Conservation (phyloP, 371 early-diverging fungal genomes). For the Actinomucor elegans region DNA sequence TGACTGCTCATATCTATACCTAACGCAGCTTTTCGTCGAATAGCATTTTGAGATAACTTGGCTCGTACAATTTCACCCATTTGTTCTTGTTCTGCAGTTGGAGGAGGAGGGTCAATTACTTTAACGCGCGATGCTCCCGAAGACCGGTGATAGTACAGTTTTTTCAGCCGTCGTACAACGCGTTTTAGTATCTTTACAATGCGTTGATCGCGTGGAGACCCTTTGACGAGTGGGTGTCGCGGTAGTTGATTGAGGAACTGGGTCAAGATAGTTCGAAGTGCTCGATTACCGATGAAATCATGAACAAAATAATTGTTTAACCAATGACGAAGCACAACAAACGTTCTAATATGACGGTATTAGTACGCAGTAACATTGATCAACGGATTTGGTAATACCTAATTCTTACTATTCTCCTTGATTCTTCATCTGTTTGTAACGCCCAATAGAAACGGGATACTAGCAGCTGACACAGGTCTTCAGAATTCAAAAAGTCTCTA, state of each 20-base stretch:
- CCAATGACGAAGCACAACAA: slow-evolving; percentile 71
- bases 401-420: slow-evolving; percentile 59
- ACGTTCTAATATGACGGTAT: no score
- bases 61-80: slow-evolving; percentile 33
- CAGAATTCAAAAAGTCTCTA: slow-evolving; percentile 61
- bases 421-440: slow-evolving; percentile 51
- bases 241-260: slow-evolving; percentile 45
- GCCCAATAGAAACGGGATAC: slow-evolving; percentile 64
- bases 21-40: slow-evolving; percentile 23
- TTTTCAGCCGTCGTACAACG: slow-evolving; percentile 49
- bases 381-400: no score
- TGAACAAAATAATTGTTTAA: slow-evolving; percentile 64
- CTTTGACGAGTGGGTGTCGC: slow-evolving; percentile 42
- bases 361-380: no score
- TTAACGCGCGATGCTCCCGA: slow-evolving; percentile 26
- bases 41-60: slow-evolving; percentile 26
- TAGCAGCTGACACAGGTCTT: slow-evolving; percentile 57
- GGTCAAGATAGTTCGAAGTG: slow-evolving; percentile 45
- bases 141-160: slow-evolving; percentile 34
- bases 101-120: slow-evolving; percentile 35
- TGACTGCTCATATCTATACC: slow-evolving; percentile 26
- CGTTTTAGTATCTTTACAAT: slow-evolving; percentile 57
- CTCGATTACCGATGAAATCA: slow-evolving; percentile 57
- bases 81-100: slow-evolving; percentile 29
- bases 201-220: slow-evolving; percentile 55